A percentile compares a stretch with the other conserved stretches of the same genome.
These are phyloP conservation scores for Pythium monospermum DNA, from an alignment of 352 stramenopile species.

Conservation along the genomic window DNA sequence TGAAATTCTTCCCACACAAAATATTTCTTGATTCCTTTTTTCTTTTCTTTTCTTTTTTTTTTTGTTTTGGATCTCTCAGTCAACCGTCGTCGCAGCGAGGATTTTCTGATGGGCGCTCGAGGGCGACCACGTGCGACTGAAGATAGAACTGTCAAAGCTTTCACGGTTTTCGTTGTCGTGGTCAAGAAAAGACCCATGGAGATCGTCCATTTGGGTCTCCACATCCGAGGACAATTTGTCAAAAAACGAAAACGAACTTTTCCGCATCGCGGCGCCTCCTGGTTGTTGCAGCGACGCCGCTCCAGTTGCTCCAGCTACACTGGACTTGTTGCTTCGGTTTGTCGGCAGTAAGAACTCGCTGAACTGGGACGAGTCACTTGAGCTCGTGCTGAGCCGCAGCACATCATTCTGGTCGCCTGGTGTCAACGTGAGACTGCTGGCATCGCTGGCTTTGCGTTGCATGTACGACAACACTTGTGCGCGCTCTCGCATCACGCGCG, in stretches of 20 bases:
- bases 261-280: constrained; percentile 29
- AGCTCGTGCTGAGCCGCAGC: constrained; percentile 55
- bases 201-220: constrained; percentile 45
- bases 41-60: no score
- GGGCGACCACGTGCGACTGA: constrained; percentile 24
- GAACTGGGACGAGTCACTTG: constrained; percentile 52
- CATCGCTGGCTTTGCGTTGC: constrained; percentile 79
- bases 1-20: no score
- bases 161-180: constrained; percentile 24
- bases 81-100: constrained; percentile 14
- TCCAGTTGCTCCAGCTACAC: no score
- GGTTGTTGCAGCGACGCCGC: no score
- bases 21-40: no score
- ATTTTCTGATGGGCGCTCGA: constrained; percentile 23
- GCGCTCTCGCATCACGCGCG: constrained; percentile 73
- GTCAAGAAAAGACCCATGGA: constrained; percentile 39
- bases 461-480: constrained; percentile 86
- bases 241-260: constrained; percentile 86
- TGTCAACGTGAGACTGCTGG: constrained; percentile 65
- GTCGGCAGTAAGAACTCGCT: constrained; percentile 42
- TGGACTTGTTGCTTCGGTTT: constrained; percentile 38
- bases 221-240: constrained; percentile 79
- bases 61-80: no score
- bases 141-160: constrained; percentile 23
- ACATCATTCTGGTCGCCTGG: constrained; percentile 33